Base-by-base conservation (phyloP, 2,329 filamentous ascomycete genomes). In the Trichoderma semiorbis region DNA sequence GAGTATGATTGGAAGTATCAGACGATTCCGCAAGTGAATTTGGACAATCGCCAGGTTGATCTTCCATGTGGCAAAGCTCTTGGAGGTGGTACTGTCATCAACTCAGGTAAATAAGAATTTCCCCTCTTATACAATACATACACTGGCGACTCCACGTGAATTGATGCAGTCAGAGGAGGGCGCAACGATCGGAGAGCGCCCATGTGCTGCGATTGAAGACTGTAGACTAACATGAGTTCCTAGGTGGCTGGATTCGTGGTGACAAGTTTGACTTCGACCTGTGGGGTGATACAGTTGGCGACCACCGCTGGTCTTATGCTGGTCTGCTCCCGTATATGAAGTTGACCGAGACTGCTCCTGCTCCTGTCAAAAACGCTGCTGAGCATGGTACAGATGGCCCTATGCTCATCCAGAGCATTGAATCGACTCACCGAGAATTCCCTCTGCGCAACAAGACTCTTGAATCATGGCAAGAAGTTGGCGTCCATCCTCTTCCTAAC, bases 221-320 rank as follows among this genome's bases (percentile, higher is more conserved):
- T 32, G 10, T 34, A 1, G 4, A 30, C 58, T 53, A n/a, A 57
- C 5, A 12, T 2, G 53, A 39, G 14, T 21, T 8, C 18, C 12
- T 12, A 74, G 80, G 78, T 14, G 75, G 75, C 6, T 84, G 84
- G 79, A 81, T 81, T n/a, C 82, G 84, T 47, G 84, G 84, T 5
- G 80, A 80, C 30, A 77, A 77, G 8, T 76, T 77, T 16, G 84
- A 86, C 74, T 87, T 84, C 73, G 80, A 86, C 50, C 77, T 80
- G 32, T 86, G 84, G 85, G 60, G 75, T 39, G 47, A 77, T 21
- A 30, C 74, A 28, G 71, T 77, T 30, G 57, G 53, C 5, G 84
- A 86, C 71, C 36, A 79, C 2, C 75, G 78, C 12, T 88, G 85
- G 82, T 81, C 80, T 69, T 85, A 84, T 60, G 77, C 84, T 5